Conservation (phyloP, 805 yeast genomes). For the Metschnikowia continentalis region DNA sequence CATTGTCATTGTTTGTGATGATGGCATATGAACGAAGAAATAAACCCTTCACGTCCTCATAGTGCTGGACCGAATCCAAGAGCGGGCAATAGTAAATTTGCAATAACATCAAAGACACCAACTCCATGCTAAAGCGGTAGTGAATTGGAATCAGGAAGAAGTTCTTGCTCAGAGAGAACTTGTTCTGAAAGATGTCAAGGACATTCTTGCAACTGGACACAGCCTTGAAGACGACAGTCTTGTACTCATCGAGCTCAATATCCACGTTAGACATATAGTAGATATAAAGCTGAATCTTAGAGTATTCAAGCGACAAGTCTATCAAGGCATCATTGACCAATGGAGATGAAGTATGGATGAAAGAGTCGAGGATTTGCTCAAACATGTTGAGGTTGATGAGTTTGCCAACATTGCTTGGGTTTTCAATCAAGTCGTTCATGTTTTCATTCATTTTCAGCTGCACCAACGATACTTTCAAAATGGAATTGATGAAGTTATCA, state of each 20-base stretch:
- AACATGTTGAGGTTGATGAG: slow-evolving; percentile 40
- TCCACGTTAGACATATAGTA: slow-evolving; percentile 29
- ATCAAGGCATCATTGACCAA: slow-evolving; percentile 22
- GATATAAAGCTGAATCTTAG: slow-evolving; percentile 36
- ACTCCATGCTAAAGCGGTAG: slow-evolving; percentile 36
- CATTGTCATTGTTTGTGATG: slow-evolving; percentile 5
- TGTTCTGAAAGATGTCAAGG: slow-evolving; percentile 22
- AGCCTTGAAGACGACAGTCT: slow-evolving; percentile 24
- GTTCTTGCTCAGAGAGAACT: slow-evolving; percentile 17
- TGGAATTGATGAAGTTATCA: slow-evolving; percentile 24
- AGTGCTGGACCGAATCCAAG: slow-evolving; percentile 9
- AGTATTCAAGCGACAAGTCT: slow-evolving; percentile 30
- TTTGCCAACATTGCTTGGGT: slow-evolving; percentile 25
- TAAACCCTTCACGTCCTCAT: slow-evolving; percentile 10
- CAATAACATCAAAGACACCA: slow-evolving; percentile 28
- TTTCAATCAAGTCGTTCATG: slow-evolving; percentile 29
- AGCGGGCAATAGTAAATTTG: slow-evolving; percentile 22
- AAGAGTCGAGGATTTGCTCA: slow-evolving; percentile 36
- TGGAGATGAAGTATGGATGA: slow-evolving; percentile 18
- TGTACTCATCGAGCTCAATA: slow-evolving; percentile 27
- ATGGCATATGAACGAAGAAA: slow-evolving; percentile 13
- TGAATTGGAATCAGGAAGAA: slow-evolving; percentile 37
- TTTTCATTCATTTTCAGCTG: slow-evolving; percentile 40
- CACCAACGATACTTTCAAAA: slow-evolving; percentile 29
- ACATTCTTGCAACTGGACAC: slow-evolving; percentile 26